Percentiles rank a stretch among this genome's conserved stretches.
Conservation (phyloP, 2,329 filamentous ascomycete species). For the Verticillium dahliae region DNA sequence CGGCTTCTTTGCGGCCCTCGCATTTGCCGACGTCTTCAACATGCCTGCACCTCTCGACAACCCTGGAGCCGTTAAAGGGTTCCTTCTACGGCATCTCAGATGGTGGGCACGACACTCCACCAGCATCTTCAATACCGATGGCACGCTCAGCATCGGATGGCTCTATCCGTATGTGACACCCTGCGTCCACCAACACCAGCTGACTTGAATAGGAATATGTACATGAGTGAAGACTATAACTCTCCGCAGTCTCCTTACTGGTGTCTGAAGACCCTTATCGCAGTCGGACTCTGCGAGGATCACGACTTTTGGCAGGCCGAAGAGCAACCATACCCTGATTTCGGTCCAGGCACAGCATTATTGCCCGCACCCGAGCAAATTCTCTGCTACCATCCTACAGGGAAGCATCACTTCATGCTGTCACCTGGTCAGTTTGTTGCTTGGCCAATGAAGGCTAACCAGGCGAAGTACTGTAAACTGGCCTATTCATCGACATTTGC, state of each 20-base stretch:
- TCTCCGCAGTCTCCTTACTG: slow-evolving; percentile 50
- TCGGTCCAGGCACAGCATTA: not conserved
- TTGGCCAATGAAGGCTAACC: slow-evolving; percentile 29
- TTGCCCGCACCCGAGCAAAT: slow-evolving; percentile 32
- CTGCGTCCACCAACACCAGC: not conserved
- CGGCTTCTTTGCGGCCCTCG: slow-evolving; percentile 33
- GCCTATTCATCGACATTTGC: slow-evolving; percentile 41
- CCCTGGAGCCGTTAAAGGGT: slow-evolving; percentile 36
- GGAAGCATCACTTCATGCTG: slow-evolving; percentile 34
- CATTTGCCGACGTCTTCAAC: slow-evolving; percentile 25
- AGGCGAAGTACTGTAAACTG: slow-evolving; percentile 41
- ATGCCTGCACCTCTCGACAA: slow-evolving; percentile 28
- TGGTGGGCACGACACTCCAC: slow-evolving; percentile 37
- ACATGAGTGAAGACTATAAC: slow-evolving; percentile 50
- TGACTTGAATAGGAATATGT: slow-evolving; percentile 34
- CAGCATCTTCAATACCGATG: slow-evolving; percentile 40
- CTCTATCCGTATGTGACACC: slow-evolving; percentile 19
- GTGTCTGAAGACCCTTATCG: slow-evolving; percentile 43
- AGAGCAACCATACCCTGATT: slow-evolving; percentile 22
- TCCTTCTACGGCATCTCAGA: slow-evolving; percentile 40
- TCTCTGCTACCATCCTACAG: slow-evolving; percentile 25
- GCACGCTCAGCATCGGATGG: slow-evolving; percentile 39
- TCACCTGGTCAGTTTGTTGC: slow-evolving; percentile 30
- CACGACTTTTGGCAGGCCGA: slow-evolving; percentile 38
- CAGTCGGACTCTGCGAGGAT: slow-evolving; percentile 23